Evolutionary conservation across 345 rosid species (phyloP).

Genomic region (Hypericum perforatum): DNA sequence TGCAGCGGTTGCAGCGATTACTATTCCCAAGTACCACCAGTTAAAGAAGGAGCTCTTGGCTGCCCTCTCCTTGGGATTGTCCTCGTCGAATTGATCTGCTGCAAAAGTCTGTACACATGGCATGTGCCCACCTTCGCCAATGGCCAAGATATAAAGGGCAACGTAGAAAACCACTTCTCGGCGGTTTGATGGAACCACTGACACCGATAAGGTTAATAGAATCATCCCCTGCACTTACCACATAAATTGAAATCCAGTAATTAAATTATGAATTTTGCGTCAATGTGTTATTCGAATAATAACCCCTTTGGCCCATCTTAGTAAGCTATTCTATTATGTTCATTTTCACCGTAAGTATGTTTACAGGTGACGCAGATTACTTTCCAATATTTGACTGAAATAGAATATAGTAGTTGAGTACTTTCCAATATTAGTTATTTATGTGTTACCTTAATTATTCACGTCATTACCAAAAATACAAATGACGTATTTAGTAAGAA

Average conservation of each 20-base stretch:
- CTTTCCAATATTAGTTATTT: too few species aligned
- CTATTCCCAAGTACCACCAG: constrained; percentile 75
- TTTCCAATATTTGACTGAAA: too few species aligned
- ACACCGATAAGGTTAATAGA: constrained; percentile 50
- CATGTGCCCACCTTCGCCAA: constrained; percentile 93
- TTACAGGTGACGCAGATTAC: too few species aligned
- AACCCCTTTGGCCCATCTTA: too few species aligned
- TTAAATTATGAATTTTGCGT: too few species aligned
- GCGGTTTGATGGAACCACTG: constrained; percentile 27
- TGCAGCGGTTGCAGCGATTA: constrained; percentile 47
- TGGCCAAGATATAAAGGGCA: constrained; percentile 58
- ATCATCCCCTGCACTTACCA: constrained; percentile 51
- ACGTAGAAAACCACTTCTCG: constrained; percentile 47
- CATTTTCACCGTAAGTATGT: too few species aligned
- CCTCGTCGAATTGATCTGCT: constrained; percentile 84
- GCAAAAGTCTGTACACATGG: constrained; percentile 94
- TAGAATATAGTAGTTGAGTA: too few species aligned
- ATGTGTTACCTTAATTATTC: too few species aligned
- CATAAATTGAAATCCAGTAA: too few species aligned
- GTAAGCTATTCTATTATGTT: too few species aligned
- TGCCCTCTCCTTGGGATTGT: constrained; percentile 41
- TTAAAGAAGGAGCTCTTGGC: constrained; percentile 89
- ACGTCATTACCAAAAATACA: too few species aligned
- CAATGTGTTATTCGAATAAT: too few species aligned
- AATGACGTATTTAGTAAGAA: neutral